Evolutionary conservation across 1,284 basidiomycete genomes (phyloP), one percentile per base, ranked within the genome.

Genomic region (Tylopilus sp.): DNA sequence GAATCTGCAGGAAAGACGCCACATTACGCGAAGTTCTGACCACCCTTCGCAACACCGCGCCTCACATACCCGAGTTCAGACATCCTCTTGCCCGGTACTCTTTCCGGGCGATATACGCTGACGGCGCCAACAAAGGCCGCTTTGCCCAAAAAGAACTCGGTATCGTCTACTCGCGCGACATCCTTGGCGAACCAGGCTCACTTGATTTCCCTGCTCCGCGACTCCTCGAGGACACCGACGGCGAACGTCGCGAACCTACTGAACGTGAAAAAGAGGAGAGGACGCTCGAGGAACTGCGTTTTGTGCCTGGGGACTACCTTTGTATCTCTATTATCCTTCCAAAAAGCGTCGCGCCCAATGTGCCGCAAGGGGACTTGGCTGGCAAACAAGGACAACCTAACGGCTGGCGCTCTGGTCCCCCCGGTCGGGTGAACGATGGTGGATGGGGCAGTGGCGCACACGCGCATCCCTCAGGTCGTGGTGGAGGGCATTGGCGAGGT

Each of bases 1-100:
- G n/a, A 34, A 19, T 15, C 2, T 36, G 6, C 57, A 89, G 88
- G 87, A 85, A 80, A 71, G 85, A 90, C 58, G 83, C 86, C 8
- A 89, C 86, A 0, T 73, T 90, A 16, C 78, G 81, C 37, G 88
- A 90, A 70, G 74, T 90, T 25, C 65, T 90, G 41, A 85, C 84
- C 7, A 83, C 82, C 15, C 76, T 90, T 4, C 84, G 87, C 57
- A 78, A 80, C 57, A 74, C 78, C 30, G 79, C 82, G 6, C 79
- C 85, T 8, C 74, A 75, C 42, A 71, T 80, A 29, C 66, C 78
- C 18, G 86, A 89, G 68, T 82, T 84, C 64, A 77, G 82, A 41
- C 88, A 90, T 62, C 86, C 87, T 2, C 79, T 87, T 35, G 86
- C 85, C 1, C 81, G 84, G 19, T 89, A 84, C 67, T 79, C 81